Evolutionary conservation across 495 filamentous ascomycete species (phyloP), one percentile per base, ranked within the genome.

Genomic region (Neurospora cerealis): DNA sequence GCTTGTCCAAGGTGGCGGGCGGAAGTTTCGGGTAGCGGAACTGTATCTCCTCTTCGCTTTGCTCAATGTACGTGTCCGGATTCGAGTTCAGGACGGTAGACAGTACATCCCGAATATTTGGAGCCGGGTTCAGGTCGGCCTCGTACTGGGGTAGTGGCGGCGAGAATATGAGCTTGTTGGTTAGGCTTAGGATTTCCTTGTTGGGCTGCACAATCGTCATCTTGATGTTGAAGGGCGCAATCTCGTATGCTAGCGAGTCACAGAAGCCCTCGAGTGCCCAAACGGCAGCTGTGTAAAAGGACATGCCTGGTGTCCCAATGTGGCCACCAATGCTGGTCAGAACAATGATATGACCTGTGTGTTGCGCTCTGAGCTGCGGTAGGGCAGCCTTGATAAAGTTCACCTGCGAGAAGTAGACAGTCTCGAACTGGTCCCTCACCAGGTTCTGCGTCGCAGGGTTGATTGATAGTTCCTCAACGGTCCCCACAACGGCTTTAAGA

Each of bases 221-320:
- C 81, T 95, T 97, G 85, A 98, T 89, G 81, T 97, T 97, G 87
- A 98, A 98, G 2, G 96, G 96, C 0, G 96, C 96, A 71, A 99
- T 92, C 83, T 99, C 96, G 83, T 97, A 99, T 1, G 95, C 95
- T 13, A 99, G 86, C 69, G 93, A 96, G 88, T 97, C 95, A 83
- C 94, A 97, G 81, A 96, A 97, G n/a, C 96, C 96, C 82, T 99
- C 96, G 7, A 98, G 88, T 9, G 95, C 96, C 94, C 96, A 97
- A 48, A 93, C 93, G 34, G 93, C 90, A 62, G 96, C 94, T 77
- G 93, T 94, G 80, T 96, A 96, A 86, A 96, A 92, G 60, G 93
- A 88, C 80, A 98, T 88, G 17, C 94, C 93, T 0, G 96, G 96
- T 3, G 95, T 97, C 37, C 95, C 96, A 76, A 99, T 91, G 82